Percentiles rank a stretch among this genome's conserved stretches.
Evolutionary conservation across 2,329 filamentous ascomycete species (phyloP).

Genomic region (Calonectria henricotiae): DNA sequence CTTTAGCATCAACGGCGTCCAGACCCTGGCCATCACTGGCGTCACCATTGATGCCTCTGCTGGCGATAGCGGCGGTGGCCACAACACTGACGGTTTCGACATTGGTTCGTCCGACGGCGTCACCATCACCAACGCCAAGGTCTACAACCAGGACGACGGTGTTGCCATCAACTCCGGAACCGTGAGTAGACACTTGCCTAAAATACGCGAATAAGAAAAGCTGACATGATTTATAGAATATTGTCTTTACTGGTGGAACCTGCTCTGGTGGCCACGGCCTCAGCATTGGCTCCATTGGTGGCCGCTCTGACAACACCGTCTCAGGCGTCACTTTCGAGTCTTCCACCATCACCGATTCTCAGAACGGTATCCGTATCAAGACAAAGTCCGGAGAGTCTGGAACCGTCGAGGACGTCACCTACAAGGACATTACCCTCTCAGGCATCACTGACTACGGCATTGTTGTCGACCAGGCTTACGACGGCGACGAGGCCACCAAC

Average conservation of each 20-base stretch:
- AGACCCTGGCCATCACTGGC: slow-evolving; percentile 28
- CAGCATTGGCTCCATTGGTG: slow-evolving; percentile 36
- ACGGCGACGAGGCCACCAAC: slow-evolving; percentile 35
- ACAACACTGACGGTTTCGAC: slow-evolving; percentile 37
- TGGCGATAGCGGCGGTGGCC: slow-evolving; percentile 28
- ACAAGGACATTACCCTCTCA: slow-evolving; percentile 36
- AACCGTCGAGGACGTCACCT: slow-evolving; percentile 26
- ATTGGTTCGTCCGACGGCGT: slow-evolving; percentile 34
- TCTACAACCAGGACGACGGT: slow-evolving; percentile 35
- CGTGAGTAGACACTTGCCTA: not conserved
- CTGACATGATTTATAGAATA: slow-evolving; percentile 27
- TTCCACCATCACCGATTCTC: slow-evolving; percentile 28
- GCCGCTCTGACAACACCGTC: slow-evolving; percentile 35
- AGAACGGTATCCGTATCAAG: slow-evolving; percentile 37
- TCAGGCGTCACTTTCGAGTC: slow-evolving; percentile 30
- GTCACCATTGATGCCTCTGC: slow-evolving; percentile 32
- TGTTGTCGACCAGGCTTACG: slow-evolving; percentile 36
- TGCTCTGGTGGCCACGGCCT: slow-evolving; percentile 36
- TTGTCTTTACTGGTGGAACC: slow-evolving; percentile 32
- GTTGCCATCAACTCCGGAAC: slow-evolving; percentile 36
- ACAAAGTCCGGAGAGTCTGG: slow-evolving; percentile 29
- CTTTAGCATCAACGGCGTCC: slow-evolving; percentile 32
- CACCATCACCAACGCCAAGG: slow-evolving; percentile 30
- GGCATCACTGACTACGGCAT: slow-evolving; percentile 36
- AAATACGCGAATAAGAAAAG: not conserved